Base-by-base conservation (phyloP, 371 early-diverging fungal genomes). In the Mortierella sp. region DNA sequence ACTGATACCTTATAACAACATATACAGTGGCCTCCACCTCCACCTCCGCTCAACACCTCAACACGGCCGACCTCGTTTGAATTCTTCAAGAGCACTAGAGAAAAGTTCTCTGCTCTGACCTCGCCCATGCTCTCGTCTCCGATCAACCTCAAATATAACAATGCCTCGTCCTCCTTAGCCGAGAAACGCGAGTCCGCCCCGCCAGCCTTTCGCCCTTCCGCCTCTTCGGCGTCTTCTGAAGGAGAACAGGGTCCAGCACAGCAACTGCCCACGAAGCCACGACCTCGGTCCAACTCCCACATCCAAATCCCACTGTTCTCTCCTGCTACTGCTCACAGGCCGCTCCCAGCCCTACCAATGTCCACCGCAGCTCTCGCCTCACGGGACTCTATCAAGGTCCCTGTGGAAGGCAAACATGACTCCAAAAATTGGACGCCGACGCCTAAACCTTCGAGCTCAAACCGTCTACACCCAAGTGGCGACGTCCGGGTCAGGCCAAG, bases 271-370 rank as follows among this genome's bases (percentile, higher is more conserved):
- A 9, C 17, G 19, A 44, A 11, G 5, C 21, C 6, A 19, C 57
- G 47, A 6, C 37, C 57, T 32, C 54, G 54, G 26, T 53, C 54
- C 54, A 53, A 39, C 17, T 53, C 54, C 12, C 41, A 53, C 17
- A 24, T 52, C 42, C 54, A 53, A 32, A 39, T 53, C 39, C 54
- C 41, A 6, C 39, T 53, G 14, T 49, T 49, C 27, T 30, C 50
- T 1, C 50, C 23, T 26, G 26, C 50, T 2, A 17, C 50, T 9
- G 14, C 50, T 17, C 50, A 49, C 23, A 8, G 28, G 11, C 50
- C 50, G n/a, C 15, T 49, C 11, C 30, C 50, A 26, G 26, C 30
- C 6, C 27, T 30, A 9, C 50, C 50, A 24, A 14, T 30, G 28
- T 27, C 50, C 9, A 19, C n/a, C 17, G 19, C 44, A 44, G 23